Evolutionary conservation across 176 grass and related monocot genomes (phyloP).

Genomic region (Rhynchospora pubera): DNA sequence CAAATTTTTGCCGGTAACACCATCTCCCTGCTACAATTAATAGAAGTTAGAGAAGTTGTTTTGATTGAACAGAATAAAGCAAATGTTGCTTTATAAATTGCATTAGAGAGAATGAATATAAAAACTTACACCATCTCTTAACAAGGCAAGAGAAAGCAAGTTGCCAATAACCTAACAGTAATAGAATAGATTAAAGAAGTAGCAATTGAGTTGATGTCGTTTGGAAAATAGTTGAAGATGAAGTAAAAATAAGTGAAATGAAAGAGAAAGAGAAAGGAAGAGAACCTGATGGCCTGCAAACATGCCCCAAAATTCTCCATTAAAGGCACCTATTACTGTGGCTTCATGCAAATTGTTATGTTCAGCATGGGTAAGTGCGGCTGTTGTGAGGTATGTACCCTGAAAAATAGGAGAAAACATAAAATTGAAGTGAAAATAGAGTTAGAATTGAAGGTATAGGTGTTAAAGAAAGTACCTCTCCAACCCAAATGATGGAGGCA

Average conservation of each 20-base stretch:
- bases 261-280: too few species aligned
- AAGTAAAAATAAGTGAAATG: slow-evolving; percentile 5
- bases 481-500: slow-evolving; percentile 95
- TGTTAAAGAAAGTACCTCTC: slow-evolving; percentile 32
- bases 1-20: slow-evolving; percentile 66
- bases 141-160: slow-evolving; percentile 79
- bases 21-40: slow-evolving; percentile 48
- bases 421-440: background rate
- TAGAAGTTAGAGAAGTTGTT: background rate
- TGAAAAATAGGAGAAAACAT: slow-evolving; percentile 11
- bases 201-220: slow-evolving; percentile 8
- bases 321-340: slow-evolving; percentile 68
- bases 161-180: slow-evolving; percentile 86
- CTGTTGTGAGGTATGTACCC: slow-evolving; percentile 90
- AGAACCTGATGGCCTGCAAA: slow-evolving; percentile 90
- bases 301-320: slow-evolving; percentile 95
- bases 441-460: too few species aligned
- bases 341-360: slow-evolving; percentile 69
- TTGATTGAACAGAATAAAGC: background rate
- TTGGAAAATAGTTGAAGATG: background rate
- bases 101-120: background rate
- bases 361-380: slow-evolving; percentile 75
- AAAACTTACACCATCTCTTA: slow-evolving; percentile 61
- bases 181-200: slow-evolving; percentile 17
- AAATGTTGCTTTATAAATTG: background rate